Percentiles rank a stretch among this genome's conserved stretches.
Evolutionary conservation across 2,329 filamentous ascomycete species (phyloP).

Genomic region (Exophiala dermatitidis): DNA sequence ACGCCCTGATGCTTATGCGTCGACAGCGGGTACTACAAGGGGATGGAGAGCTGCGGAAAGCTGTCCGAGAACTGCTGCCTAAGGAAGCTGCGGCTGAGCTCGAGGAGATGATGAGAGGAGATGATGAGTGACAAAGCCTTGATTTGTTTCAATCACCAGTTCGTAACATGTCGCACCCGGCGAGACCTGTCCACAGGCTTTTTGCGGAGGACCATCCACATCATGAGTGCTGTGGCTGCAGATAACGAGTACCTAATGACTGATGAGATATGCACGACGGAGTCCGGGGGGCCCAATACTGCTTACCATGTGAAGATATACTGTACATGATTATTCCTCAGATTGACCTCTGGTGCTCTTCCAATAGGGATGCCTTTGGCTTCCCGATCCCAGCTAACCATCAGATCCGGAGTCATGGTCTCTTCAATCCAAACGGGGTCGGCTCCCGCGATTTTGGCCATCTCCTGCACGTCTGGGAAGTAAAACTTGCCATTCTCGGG

Average conservation of each 20-base stretch:
- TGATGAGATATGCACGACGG: constrained; percentile 26
- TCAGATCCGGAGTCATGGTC: constrained; percentile 79
- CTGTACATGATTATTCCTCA: constrained; percentile 94
- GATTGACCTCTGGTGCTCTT: constrained; percentile 76
- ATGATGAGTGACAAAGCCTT: too few relatives aligned
- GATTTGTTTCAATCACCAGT: constrained; percentile 50
- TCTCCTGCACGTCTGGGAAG: constrained; percentile 87
- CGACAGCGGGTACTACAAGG: constrained; percentile 37
- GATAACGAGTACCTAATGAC: constrained; percentile 71
- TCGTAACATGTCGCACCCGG: constrained; percentile 67
- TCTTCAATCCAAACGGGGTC: constrained; percentile 93
- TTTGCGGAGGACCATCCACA: constrained; percentile 91
- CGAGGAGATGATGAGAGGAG: constrained; percentile 45
- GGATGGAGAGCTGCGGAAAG: constrained; percentile 28
- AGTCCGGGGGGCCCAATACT: constrained; percentile 1
- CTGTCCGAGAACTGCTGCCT: constrained; percentile 76
- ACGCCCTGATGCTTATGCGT: constrained; percentile 74
- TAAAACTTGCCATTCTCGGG: constrained; percentile 83
- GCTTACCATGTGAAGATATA: constrained; percentile 98
- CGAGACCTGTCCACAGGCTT: constrained; percentile 65
- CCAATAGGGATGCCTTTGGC: constrained; percentile 83
- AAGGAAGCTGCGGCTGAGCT: constrained; percentile 76
- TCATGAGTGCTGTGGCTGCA: constrained; percentile 83
- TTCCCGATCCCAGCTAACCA: constrained; percentile 68
- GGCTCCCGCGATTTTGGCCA: constrained; percentile 74